These are phyloP conservation scores for Xeromyces bisporus DNA, from an alignment of 495 filamentous ascomycete species.

Conservation along the genomic window DNA sequence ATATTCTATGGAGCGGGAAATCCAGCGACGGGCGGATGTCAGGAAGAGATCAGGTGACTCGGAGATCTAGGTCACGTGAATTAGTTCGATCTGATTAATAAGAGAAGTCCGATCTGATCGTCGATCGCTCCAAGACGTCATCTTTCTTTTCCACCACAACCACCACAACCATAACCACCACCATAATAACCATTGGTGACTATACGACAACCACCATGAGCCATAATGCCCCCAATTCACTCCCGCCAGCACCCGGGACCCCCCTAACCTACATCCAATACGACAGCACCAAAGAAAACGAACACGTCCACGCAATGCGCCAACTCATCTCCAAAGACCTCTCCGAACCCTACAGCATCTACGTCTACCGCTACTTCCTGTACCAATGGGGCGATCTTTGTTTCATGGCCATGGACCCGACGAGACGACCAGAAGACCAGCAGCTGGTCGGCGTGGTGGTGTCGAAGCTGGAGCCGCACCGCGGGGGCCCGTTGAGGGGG, in stretches of 20 bases:
- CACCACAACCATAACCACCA: no score
- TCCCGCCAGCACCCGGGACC: no score
- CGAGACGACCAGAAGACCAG: constrained; percentile 13
- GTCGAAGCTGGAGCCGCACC: constrained; percentile 83
- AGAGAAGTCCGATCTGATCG: no score
- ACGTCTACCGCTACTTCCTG: constrained; percentile 96
- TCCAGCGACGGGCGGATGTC: no score
- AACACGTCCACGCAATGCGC: constrained; percentile 75
- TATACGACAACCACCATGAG: constrained; percentile 15
- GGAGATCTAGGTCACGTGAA: no score
- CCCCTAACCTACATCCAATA: constrained; percentile 88
- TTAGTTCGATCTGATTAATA: no score
- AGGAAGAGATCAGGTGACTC: no score
- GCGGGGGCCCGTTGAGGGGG: constrained; percentile 63
- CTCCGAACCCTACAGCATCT: constrained; percentile 98
- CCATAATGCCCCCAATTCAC: constrained; percentile 10
- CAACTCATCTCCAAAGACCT: constrained; percentile 91
- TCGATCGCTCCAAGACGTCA: no score
- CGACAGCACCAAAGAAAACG: constrained; percentile 54
- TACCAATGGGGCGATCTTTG: constrained; percentile 97
- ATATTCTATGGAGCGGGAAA: no score
- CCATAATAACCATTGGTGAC: no score
- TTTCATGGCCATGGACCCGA: constrained; percentile 63
- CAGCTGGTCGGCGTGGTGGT: constrained; percentile 78
- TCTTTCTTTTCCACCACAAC: no score